Evolutionary conservation across 1,284 basidiomycete genomes (phyloP).

Genomic region (Sphaerobolus stellatus): DNA sequence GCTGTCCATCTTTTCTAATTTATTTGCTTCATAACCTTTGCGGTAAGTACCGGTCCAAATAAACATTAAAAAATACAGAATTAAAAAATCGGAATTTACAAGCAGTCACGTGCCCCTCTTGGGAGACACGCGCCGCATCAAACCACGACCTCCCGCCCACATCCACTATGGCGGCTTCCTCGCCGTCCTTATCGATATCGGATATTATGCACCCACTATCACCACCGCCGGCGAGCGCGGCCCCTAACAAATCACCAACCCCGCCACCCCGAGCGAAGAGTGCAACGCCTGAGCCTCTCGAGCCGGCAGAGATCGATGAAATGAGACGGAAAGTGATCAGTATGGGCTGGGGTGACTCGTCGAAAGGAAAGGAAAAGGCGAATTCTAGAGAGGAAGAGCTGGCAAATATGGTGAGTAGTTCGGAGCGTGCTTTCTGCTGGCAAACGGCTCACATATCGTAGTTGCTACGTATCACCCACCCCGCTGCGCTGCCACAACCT

Average conservation of each 20-base stretch:
- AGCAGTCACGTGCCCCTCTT: slow-evolving; percentile 6
- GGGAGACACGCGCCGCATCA: slow-evolving; percentile 13
- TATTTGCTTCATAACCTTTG: too few species aligned
- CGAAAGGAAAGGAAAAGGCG: slow-evolving; percentile 17
- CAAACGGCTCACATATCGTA: slow-evolving; percentile 25
- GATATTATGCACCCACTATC: slow-evolving; percentile 14
- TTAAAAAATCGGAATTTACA: too few species aligned
- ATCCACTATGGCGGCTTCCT: slow-evolving; percentile 11
- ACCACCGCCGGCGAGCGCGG: neutral
- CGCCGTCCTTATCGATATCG: slow-evolving; percentile 10
- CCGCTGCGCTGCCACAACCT: slow-evolving; percentile 35
- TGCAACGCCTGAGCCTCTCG: slow-evolving; percentile 31
- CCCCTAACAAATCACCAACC: neutral
- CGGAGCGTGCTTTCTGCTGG: slow-evolving; percentile 10
- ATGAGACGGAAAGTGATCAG: slow-evolving; percentile 31
- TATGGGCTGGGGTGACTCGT: slow-evolving; percentile 20
- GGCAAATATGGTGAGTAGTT: slow-evolving; percentile 51
- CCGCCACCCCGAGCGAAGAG: slow-evolving; percentile 8
- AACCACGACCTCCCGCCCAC: neutral
- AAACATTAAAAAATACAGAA: too few species aligned
- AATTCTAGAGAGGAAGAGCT: slow-evolving; percentile 50
- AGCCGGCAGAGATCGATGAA: slow-evolving; percentile 30
- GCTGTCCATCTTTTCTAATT: too few species aligned
- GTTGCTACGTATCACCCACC: slow-evolving; percentile 50
- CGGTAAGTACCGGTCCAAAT: too few species aligned